Evolutionary conservation across 2,329 filamentous ascomycete species (phyloP).

Genomic region (Talaromyces rugulosus): DNA sequence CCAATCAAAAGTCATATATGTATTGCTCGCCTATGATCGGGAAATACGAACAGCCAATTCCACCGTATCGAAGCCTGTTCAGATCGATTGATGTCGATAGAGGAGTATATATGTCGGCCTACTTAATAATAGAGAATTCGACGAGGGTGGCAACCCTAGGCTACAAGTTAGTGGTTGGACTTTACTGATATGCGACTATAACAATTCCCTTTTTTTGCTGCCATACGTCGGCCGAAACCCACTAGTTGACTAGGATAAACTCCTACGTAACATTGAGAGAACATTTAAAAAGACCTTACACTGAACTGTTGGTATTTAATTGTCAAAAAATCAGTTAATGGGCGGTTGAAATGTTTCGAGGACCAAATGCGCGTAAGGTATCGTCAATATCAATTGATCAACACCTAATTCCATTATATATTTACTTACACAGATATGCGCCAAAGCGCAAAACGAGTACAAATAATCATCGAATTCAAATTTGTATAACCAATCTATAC

Average conservation of each 20-base stretch:
- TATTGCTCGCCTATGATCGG: neutral
- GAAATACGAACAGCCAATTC: neutral
- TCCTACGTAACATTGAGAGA: no score
- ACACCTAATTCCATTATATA: no score
- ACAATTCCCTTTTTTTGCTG: neutral
- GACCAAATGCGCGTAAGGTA: no score
- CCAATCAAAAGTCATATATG: neutral
- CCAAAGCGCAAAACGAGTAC: no score
- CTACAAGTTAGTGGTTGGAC: neutral
- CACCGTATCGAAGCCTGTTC: neutral
- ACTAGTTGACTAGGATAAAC: neutral
- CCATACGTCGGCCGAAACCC: neutral
- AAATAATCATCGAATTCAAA: no score
- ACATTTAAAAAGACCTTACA: no score
- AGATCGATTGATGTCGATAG: neutral
- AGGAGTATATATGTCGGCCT: neutral
- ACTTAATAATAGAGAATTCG: no score
- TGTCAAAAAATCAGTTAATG: neutral
- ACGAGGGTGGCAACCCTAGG: no score
- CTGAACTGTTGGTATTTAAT: neutral
- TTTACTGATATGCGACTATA: neutral
- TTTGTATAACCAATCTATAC: neutral
- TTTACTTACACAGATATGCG: no score
- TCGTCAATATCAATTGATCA: no score
- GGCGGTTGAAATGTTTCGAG: no score